Conservation (phyloP, 1,139 yeast species). For the Protomyces gravidus region DNA sequence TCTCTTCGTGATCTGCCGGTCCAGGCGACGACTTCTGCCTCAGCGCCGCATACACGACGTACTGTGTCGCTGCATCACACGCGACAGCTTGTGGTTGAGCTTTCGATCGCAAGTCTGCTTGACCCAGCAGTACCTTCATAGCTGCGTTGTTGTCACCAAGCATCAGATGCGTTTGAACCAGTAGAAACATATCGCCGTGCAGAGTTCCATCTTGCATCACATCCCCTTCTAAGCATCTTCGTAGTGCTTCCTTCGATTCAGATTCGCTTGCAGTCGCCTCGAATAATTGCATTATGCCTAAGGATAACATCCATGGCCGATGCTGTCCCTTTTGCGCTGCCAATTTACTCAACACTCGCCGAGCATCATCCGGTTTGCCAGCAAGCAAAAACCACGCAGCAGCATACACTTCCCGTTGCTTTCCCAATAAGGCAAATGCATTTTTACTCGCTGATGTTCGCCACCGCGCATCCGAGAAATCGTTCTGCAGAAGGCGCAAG, state of each 20-base stretch:
- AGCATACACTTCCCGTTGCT: slow-evolving; percentile 77
- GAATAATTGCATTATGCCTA: slow-evolving; percentile 50
- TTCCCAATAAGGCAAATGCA: slow-evolving; percentile 84
- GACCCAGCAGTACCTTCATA: background rate
- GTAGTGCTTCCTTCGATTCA: background rate
- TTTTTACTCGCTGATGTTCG: slow-evolving; percentile 82
- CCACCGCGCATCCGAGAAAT: slow-evolving; percentile 73
- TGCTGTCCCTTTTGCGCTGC: slow-evolving; percentile 60
- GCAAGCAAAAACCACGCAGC: slow-evolving; percentile 88
- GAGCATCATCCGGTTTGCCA: slow-evolving; percentile 69
- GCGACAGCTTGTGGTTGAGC: background rate
- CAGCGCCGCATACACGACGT: background rate
- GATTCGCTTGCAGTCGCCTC: background rate
- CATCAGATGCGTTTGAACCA: background rate
- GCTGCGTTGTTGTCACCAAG: background rate
- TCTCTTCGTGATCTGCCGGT: background rate
- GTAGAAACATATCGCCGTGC: background rate
- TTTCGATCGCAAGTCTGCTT: background rate
- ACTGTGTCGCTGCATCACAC: background rate
- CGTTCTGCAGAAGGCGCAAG: slow-evolving; percentile 67
- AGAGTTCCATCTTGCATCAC: background rate
- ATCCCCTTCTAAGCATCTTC: background rate
- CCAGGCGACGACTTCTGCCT: background rate
- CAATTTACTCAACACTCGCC: slow-evolving; percentile 56
- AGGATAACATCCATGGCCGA: slow-evolving; percentile 66